Evolutionary conservation across 2,329 filamentous ascomycete genomes (phyloP).

Genomic region (Exophiala viscosa): DNA sequence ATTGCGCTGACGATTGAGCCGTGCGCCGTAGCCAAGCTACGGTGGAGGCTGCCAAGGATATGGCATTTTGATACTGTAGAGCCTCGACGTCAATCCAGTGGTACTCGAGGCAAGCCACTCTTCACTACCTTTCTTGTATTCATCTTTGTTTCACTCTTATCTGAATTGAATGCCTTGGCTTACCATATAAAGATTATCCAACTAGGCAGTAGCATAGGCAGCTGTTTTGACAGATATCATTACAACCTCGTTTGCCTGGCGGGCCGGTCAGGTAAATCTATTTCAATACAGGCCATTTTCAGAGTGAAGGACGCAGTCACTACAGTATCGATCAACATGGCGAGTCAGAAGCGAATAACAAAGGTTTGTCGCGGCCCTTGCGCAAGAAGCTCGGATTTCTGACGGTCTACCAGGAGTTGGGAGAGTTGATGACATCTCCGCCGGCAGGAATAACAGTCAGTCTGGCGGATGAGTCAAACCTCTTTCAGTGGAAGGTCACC

Average conservation of each 20-base stretch:
- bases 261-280: neutral
- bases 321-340: conserved; percentile 16
- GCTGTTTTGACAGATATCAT: too few species aligned
- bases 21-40: too few species aligned
- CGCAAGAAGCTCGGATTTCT: neutral
- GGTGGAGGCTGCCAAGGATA: too few species aligned
- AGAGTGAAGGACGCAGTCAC: neutral
- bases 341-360: conserved; percentile 44
- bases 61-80: too few species aligned
- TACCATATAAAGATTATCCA: neutral
- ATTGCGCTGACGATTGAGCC: too few species aligned
- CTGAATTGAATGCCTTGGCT: neutral
- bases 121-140: too few species aligned
- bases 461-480: conserved; percentile 59
- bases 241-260: too few species aligned
- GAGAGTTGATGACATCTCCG: conserved; percentile 55
- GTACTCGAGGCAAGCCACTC: neutral
- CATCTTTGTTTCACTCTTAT: too few species aligned
- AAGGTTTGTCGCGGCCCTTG: conserved; percentile 34
- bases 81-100: neutral
- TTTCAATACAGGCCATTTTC: neutral
- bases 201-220: too few species aligned
- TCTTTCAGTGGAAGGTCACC: conserved; percentile 65
- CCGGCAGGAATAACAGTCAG: conserved; percentile 55
- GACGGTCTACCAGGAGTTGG: conserved; percentile 51